Evolutionary conservation across 306 rosid species (phyloP), one percentile per base, ranked within the genome.

Genomic region (Inga oerstediana): DNA sequence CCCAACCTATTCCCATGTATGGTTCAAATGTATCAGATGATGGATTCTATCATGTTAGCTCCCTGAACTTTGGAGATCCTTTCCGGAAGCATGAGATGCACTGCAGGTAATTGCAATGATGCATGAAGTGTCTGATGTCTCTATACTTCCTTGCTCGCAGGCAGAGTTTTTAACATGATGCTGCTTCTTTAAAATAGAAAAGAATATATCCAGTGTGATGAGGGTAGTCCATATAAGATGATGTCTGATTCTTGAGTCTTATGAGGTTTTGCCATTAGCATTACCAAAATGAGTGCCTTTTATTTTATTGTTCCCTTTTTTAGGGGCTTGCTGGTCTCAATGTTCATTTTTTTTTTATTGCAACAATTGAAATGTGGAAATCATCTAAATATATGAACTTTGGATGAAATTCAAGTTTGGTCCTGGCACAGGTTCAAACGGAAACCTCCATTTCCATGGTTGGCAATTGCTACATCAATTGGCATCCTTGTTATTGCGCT

Each of bases 41-140:
- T 85, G 92, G 86, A 44, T 83, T 91, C 86, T 85, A 77, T 88
- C 97, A 84, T 61, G 72, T 86, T 76, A 94, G 99, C 87, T 44
- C 83, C 83, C 94, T 96, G 46, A 96, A 88, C 86, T 96, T 96
- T 65, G 99, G 99, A 76, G 99, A 96, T 88, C 99, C 99, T 54
- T 81, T 92, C 58, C 86, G 99, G 85, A 96, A 89, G 90, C 99
- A 96, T 84, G 98, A 92, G 91, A 96, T 96, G 98, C 97, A 74
- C 80, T 96, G 98, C 98, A 89, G 99, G 99, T 94, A 87, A 84
- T 41, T 15, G 65, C 16, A 17, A 44, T 73, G 66, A 69, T 39
- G 74, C 72, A 16, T 49, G 72, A 49, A 8, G 43, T 32, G 48
- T 67, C 56, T 82, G 51, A 27, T 66, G 45, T 78, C 71, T 82